These are phyloP conservation scores for Allodekkera sacchari DNA, from an alignment of 805 yeast genomes.

Conservation along the genomic window DNA sequence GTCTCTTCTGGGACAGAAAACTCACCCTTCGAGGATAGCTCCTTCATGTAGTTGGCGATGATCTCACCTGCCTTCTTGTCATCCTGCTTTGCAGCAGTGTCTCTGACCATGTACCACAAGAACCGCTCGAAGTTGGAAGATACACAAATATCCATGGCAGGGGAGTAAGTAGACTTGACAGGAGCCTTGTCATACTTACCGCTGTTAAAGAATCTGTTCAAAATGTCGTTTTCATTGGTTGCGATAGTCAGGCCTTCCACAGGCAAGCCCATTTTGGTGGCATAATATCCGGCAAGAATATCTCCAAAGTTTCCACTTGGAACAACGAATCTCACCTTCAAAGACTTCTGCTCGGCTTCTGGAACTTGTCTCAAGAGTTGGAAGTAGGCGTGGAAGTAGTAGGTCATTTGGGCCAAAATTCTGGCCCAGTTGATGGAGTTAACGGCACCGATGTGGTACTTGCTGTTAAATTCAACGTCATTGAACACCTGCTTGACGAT, in stretches of 20 bases:
- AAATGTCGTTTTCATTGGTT: constrained; percentile 90
- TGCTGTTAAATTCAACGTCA: constrained; percentile 77
- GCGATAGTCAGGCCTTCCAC: constrained; percentile 82
- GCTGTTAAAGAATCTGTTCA: constrained; percentile 82
- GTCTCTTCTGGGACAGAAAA: constrained; percentile 63
- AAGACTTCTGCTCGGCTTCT: constrained; percentile 22
- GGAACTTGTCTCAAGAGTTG: constrained; percentile 38
- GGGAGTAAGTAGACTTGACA: constrained; percentile 86
- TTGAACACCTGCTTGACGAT: constrained; percentile 90
- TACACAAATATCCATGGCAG: constrained; percentile 97
- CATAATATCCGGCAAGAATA: constrained; percentile 92
- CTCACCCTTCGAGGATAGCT: constrained; percentile 68
- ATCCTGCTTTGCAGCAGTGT: constrained; percentile 50
- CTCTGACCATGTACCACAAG: constrained; percentile 86
- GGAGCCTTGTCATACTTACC: constrained; percentile 76
- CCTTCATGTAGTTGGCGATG: constrained; percentile 67
- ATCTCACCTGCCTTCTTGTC: constrained; percentile 65
- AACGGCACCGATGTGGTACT: constrained; percentile 94
- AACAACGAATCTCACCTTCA: constrained; percentile 74
- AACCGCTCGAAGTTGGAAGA: constrained; percentile 95
- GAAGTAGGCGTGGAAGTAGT: constrained; percentile 90
- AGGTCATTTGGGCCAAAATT: constrained; percentile 94
- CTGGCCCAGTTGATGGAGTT: constrained; percentile 99
- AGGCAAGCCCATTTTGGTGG: constrained; percentile 93
- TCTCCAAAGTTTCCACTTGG: constrained; percentile 99